A percentile compares a stretch with the other conserved stretches of the same genome.
These are phyloP conservation scores for Teunomyces lycoperdinae DNA, from an alignment of 805 yeast species.

Conservation along the genomic window DNA sequence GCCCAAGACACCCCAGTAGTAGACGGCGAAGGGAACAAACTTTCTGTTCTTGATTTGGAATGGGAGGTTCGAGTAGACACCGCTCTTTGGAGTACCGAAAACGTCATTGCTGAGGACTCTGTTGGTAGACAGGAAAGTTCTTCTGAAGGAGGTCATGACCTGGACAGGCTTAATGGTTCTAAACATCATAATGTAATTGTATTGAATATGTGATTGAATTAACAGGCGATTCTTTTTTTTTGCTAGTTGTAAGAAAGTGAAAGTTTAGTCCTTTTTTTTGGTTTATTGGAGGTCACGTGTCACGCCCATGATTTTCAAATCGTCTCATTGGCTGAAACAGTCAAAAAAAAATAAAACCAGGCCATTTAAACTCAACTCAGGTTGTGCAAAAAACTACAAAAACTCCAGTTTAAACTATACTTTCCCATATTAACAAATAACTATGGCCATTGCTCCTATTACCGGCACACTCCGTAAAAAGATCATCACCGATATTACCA, in stretches of 20 bases:
- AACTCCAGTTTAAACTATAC: not conserved
- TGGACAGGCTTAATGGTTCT: slow-evolving; percentile 17
- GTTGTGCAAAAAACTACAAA: not conserved
- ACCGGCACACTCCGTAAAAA: slow-evolving; percentile 79
- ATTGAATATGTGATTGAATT: not conserved
- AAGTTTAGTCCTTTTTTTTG: not conserved
- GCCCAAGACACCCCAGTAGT: slow-evolving; percentile 72
- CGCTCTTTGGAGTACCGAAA: slow-evolving; percentile 45
- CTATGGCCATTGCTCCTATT: slow-evolving; percentile 81
- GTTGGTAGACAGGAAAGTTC: slow-evolving; percentile 48
- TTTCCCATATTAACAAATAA: slow-evolving; percentile 4
- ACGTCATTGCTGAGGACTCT: slow-evolving; percentile 28
- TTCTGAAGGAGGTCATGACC: slow-evolving; percentile 14
- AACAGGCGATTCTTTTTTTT: not conserved
- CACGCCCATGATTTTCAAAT: not conserved
- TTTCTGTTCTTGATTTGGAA: slow-evolving; percentile 92
- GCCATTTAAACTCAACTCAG: not conserved
- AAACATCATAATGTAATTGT: slow-evolving; percentile 4
- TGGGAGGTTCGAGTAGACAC: slow-evolving; percentile 90
- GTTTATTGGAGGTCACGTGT: not conserved
- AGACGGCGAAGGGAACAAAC: slow-evolving; percentile 72
- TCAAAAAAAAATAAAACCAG: not conserved
- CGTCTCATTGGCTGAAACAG: slow-evolving; percentile 3
- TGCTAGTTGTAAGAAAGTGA: not conserved
- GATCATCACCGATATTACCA: slow-evolving; percentile 71